A percentile compares a stretch with the other conserved stretches of the same genome.
Evolutionary conservation across 257 asterid genomes (phyloP).

Genomic region (Eucommia ulmoides): DNA sequence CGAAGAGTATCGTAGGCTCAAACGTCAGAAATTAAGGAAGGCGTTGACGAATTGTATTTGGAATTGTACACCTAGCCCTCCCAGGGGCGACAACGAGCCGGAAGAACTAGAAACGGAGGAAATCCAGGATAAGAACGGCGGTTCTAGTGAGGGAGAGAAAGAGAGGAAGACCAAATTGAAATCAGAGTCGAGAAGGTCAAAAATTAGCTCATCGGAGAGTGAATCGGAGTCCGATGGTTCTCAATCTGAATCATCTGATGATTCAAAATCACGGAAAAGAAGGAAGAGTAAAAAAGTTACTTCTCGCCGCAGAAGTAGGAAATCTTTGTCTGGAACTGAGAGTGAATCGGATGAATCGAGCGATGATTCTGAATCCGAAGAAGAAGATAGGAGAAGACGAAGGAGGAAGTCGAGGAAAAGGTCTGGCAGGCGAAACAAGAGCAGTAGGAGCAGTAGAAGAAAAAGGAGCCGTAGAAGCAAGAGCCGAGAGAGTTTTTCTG

Average conservation of each 20-base stretch:
- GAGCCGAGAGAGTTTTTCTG: constrained; percentile 14
- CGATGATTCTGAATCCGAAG: constrained; percentile 18
- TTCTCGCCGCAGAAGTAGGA: constrained; percentile 29
- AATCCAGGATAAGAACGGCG: constrained; percentile 23
- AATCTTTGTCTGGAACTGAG: constrained; percentile 26
- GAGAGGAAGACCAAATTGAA: constrained; percentile 13
- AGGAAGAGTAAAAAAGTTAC: constrained; percentile 28
- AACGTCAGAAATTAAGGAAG: constrained; percentile 78
- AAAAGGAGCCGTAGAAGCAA: constrained; percentile 34
- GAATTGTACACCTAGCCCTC: constrained; percentile 92
- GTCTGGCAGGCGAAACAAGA: constrained; percentile 18
- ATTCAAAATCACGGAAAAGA: constrained; percentile 31
- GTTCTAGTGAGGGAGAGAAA: constrained; percentile 4
- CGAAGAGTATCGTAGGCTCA: constrained; percentile 70
- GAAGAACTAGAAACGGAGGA: constrained; percentile 39
- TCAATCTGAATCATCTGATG: constrained; percentile 47
- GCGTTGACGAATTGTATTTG: constrained; percentile 37
- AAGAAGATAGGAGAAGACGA: constrained; percentile 21
- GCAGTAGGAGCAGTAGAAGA: constrained; percentile 24
- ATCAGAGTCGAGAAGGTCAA: constrained; percentile 11
- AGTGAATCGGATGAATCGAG: constrained; percentile 20
- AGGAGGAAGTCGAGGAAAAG: constrained; percentile 25
- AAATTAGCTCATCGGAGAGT: constrained; percentile 7
- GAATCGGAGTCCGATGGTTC: constrained; percentile 33
- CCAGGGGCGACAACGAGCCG: constrained; percentile 47